Conservation (phyloP, 2,329 filamentous ascomycete genomes). For the Fusarium temperatum region DNA sequence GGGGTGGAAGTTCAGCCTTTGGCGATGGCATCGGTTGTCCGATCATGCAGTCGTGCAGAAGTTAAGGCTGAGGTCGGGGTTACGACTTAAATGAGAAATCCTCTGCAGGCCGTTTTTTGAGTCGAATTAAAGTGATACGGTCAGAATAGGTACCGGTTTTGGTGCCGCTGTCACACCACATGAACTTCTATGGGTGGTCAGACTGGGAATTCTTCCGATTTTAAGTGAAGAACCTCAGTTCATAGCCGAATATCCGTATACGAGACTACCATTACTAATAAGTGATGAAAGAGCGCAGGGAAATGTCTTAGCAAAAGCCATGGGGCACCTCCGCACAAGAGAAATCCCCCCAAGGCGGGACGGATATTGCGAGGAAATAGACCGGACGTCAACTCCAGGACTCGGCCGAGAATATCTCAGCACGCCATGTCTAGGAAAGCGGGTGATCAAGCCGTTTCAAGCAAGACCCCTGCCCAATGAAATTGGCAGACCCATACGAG, state of each 20-base stretch:
- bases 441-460: neutral
- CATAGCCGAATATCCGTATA: neutral
- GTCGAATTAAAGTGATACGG: neutral
- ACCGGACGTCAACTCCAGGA: neutral
- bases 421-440: neutral
- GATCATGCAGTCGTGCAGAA: neutral
- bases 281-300: neutral
- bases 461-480: constrained; percentile 10
- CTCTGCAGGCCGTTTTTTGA: neutral
- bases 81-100: neutral
- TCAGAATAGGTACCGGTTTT: neutral
- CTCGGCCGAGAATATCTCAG: constrained; percentile 28
- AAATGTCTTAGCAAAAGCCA: neutral
- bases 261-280: neutral
- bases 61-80: neutral
- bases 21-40: neutral
- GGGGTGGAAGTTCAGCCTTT: neutral
- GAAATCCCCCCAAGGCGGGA: constrained; percentile 4
- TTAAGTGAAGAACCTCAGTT: neutral
- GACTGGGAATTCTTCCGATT: neutral
- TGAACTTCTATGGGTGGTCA: neutral
- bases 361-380: constrained; percentile 26
- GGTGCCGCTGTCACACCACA: neutral
- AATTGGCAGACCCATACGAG: neutral
- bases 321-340: neutral